Conservation (phyloP, 345 rosid species). For the Mallotus nudiflorus region DNA sequence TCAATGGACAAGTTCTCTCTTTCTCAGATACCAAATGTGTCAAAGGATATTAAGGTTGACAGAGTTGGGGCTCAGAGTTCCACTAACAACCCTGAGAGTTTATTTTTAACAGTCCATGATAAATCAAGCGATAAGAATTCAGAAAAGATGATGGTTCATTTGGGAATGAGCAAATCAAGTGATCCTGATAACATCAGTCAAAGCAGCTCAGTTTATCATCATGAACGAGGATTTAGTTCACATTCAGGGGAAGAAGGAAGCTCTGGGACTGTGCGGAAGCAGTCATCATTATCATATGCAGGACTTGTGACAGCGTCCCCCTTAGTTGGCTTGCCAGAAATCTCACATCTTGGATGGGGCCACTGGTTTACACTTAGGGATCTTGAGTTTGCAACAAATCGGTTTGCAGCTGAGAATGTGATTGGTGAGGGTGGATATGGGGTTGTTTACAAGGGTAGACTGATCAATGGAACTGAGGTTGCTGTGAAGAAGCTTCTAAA, state of each 20-base stretch:
- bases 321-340: conserved; percentile 85
- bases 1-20: conserved; percentile 47
- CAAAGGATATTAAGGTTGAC: conserved; percentile 89
- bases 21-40: conserved; percentile 73
- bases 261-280: conserved; percentile 55
- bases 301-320: conserved; percentile 81
- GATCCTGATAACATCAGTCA: conserved; percentile 83
- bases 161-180: conserved; percentile 67
- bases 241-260: conserved; percentile 94
- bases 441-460: conserved; percentile 80
- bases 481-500: conserved; percentile 98
- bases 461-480: conserved; percentile 88
- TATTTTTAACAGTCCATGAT: conserved; percentile 48
- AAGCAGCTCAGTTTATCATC: conserved; percentile 66
- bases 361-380: conserved; percentile 99
- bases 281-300: conserved; percentile 49
- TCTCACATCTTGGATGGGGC: conserved; percentile 99
- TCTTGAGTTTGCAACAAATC: conserved; percentile 80
- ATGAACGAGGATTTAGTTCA: conserved; percentile 67
- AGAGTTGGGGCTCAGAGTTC: conserved; percentile 54
- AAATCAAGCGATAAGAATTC: conserved; percentile 54
- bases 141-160: conserved; percentile 52
- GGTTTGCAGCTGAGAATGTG: conserved; percentile 74
- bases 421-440: conserved; percentile 99
- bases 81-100: conserved; percentile 49